Base-by-base conservation (phyloP, 1,284 basidiomycete genomes). In the Malassezia japonica region DNA sequence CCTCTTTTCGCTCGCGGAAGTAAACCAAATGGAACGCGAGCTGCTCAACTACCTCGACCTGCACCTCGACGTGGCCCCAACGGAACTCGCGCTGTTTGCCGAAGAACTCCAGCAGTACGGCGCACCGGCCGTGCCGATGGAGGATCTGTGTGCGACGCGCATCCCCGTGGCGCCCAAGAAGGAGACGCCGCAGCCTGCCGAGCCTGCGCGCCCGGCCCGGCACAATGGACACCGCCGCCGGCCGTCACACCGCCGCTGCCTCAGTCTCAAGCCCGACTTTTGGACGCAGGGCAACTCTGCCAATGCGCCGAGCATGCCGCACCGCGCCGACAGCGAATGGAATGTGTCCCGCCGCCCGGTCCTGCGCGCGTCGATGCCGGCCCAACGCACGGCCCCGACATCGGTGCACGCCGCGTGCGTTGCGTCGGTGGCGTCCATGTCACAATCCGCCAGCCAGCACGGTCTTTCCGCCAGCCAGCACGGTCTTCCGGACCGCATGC, bases 11-110 rank as follows among this genome's bases (percentile, higher is more conserved):
- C 50, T 71, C 21, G 62, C 63, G 28, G 71, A 73, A 51, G 59
- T 73, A 46, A 73, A 73, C 54, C 70, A 72, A 53, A 72, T 73
- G 67, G 71, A 73, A 55, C 64, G 71, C 29, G 71, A 73, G 52
- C 59, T 73, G 24, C 70, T 73, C 29, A 65, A 62, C n/a, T 72
- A 70, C 48, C 61, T 72, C 23, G 70, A 64, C 44, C 63, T 62
- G 56, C 62, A 65, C 48, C 62, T 72, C 48, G 65, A 66, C 38
- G 65, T 68, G 4, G 49, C 56, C 40, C 60, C 58, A n/a, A 60
- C 62, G 24, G 66, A 65, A 16, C 58, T 72, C 32, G 55, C 57
- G n/a, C 37, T 55, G 24, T 71, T 72, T 45, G 60, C 59, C 35
- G 54, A 51, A 35, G 62, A 62, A 42, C 58, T 70, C 33, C 59